phyloP scores from a whole-genome alignment of 805 yeast species.

The Ogataea polymorpha region DNA sequence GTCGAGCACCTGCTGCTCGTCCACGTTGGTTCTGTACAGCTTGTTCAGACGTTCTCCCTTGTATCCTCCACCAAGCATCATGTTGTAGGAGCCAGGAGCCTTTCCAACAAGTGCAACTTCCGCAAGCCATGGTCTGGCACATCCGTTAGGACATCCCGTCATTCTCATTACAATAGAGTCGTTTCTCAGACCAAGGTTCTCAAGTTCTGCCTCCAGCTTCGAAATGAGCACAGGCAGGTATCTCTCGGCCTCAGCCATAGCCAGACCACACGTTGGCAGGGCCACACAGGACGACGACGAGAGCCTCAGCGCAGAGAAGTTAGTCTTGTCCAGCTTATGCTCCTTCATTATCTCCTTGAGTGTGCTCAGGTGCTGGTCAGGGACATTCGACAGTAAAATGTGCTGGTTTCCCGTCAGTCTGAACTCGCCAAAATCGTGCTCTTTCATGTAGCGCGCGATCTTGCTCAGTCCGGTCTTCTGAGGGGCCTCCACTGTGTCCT shows the following conservation, averaged over 20 bases:
- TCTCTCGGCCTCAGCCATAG: slow-evolving; percentile 98
- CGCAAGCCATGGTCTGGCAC: slow-evolving; percentile 98
- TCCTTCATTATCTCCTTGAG: slow-evolving; percentile 64
- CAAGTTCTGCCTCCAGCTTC: slow-evolving; percentile 81
- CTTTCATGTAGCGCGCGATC: slow-evolving; percentile 67
- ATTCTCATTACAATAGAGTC: slow-evolving; percentile 95
- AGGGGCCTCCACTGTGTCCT: slow-evolving; percentile 84
- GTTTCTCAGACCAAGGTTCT: slow-evolving; percentile 89
- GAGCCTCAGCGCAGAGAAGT: slow-evolving; percentile 78
- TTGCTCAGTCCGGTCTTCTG: slow-evolving; percentile 83
- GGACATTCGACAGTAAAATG: slow-evolving; percentile 68
- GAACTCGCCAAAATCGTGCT: slow-evolving; percentile 72
- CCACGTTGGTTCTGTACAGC: slow-evolving; percentile 80
- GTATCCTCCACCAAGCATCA: slow-evolving; percentile 95
- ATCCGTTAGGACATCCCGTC: slow-evolving; percentile 99
- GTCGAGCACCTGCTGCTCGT: slow-evolving; percentile 81
- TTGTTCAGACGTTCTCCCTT: slow-evolving; percentile 91
- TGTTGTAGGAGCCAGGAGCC: slow-evolving; percentile 88
- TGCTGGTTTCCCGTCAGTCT: slow-evolving; percentile 97
- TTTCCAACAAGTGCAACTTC: slow-evolving; percentile 95
- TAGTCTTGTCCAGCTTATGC: slow-evolving; percentile 80
- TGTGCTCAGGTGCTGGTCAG: slow-evolving; percentile 60
- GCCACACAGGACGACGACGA: slow-evolving; percentile 97
- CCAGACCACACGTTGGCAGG: slow-evolving; percentile 97
- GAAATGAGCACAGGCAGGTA: slow-evolving; percentile 78